Evolutionary conservation across 2,329 filamentous ascomycete genomes (phyloP), one percentile per base, ranked within the genome.

Genomic region (Fusarium algeriense): DNA sequence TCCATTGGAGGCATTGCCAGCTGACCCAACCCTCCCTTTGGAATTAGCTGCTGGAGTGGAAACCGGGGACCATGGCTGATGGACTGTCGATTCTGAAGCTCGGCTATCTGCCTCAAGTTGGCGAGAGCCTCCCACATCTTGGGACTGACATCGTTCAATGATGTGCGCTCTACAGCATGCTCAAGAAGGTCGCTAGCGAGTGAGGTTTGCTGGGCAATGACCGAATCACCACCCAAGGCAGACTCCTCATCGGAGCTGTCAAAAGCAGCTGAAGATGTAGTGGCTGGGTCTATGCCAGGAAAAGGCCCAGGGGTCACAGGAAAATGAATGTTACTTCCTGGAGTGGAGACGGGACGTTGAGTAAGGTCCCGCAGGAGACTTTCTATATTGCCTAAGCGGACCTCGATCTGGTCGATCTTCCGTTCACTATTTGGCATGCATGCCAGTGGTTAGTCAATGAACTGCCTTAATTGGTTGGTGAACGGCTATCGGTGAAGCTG

Each of bases 161-260:
- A 82, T 2, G 85, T 85, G 28, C 83, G 81, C 69, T 83, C 79
- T 30, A 87, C 86, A n/a, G 85, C 84, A 62, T 84, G 81, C 71
- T 89, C 86, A 26, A 88, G 82, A 43, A 88, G 86, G 70, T 87
- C 84, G 74, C 81, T 85, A 26, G 85, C 87, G 71, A 88, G 87
- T n/a, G 82, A 82, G 6, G 87, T 85, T 60, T 87, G 85, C 7
- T 84, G 83, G 7, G 84, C 79, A 46, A 87, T 80, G 23, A 84
- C 85, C 3, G 84, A 83, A 71, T 85, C 83, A n/a, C 84, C 85
- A 64, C 85, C 81, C 73, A 85, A 83, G 17, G 80, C 80, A 17
- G 81, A 81, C 58, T 84, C 82, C 9, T 82, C 79, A 17, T 82
- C 81, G 52, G 78, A 80, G 61, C 79, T 82, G 43, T 83, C 82